Percentiles rank a stretch among this genome's conserved stretches.
These are phyloP conservation scores for Cordyceps farinosa DNA, from an alignment of 2,329 filamentous ascomycete genomes.

Conservation along the genomic window DNA sequence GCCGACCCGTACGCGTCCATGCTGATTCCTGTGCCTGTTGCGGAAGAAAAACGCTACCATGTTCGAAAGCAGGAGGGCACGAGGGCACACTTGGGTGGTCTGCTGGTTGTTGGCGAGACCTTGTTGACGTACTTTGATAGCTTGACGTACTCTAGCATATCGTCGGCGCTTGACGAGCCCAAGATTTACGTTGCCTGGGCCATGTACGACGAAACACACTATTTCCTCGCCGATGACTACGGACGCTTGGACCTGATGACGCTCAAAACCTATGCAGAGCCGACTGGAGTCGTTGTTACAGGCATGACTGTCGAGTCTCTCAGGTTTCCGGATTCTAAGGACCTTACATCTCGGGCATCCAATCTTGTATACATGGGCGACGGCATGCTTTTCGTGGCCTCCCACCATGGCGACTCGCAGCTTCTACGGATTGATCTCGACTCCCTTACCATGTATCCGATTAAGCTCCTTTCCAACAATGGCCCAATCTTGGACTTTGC, in stretches of 20 bases:
- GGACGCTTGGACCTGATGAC: slow-evolving; percentile 82
- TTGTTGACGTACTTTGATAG: slow-evolving; percentile 83
- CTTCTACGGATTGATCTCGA: slow-evolving; percentile 58
- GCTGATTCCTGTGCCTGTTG: slow-evolving; percentile 59
- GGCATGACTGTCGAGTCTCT: slow-evolving; percentile 63
- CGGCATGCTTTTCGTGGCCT: slow-evolving; percentile 78
- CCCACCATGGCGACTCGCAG: slow-evolving; percentile 90
- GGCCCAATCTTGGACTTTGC: slow-evolving; percentile 90
- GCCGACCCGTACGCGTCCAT: slow-evolving; percentile 55
- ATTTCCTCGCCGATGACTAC: slow-evolving; percentile 89
- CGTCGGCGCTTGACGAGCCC: slow-evolving; percentile 64
- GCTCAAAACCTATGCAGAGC: slow-evolving; percentile 63
- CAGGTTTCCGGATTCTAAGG: slow-evolving; percentile 26
- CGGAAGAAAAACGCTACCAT: slow-evolving; percentile 58
- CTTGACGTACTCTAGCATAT: slow-evolving; percentile 63
- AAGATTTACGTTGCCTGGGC: slow-evolving; percentile 93
- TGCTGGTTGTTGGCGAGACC: slow-evolving; percentile 75
- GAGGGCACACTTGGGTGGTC: slow-evolving; percentile 61
- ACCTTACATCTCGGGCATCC: slow-evolving; percentile 67
- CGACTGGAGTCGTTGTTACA: slow-evolving; percentile 63
- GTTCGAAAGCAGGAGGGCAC: slow-evolving; percentile 51
- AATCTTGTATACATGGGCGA: slow-evolving; percentile 73
- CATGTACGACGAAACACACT: slow-evolving; percentile 74
- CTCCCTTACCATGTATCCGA: slow-evolving; percentile 51
- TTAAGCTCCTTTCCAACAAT: slow-evolving; percentile 73